These are phyloP conservation scores for Adansonia grandidieri DNA, from an alignment of 441 rosid genomes.

Conservation along the genomic window DNA sequence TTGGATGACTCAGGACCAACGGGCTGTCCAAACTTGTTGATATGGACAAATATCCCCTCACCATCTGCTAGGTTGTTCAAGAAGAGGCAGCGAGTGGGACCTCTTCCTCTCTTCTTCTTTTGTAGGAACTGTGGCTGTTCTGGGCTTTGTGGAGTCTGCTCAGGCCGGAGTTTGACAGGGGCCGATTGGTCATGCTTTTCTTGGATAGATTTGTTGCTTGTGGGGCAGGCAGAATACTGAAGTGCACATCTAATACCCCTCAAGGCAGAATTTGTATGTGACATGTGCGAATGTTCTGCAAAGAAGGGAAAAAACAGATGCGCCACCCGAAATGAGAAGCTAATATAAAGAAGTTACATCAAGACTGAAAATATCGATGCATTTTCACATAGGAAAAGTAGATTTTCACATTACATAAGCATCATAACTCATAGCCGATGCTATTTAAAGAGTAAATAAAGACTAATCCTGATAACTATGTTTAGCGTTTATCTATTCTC, in stretches of 20 bases:
- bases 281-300: slow-evolving; percentile 29
- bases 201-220: slow-evolving; percentile 22
- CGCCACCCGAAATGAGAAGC: background rate
- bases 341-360: background rate
- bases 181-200: background rate
- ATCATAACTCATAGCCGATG: background rate
- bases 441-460: slow-evolving; percentile 5
- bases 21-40: slow-evolving; percentile 46
- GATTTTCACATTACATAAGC: background rate
- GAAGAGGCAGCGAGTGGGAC: slow-evolving; percentile 38
- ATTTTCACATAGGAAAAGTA: slow-evolving; percentile 18
- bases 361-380: background rate
- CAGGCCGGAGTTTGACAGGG: background rate
- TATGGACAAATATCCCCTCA: slow-evolving; percentile 35
- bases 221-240: slow-evolving; percentile 20
- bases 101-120: slow-evolving; percentile 34
- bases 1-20: slow-evolving; percentile 43
- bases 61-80: slow-evolving; percentile 38
- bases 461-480: background rate
- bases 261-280: slow-evolving; percentile 22
- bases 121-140: background rate
- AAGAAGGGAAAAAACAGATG: background rate
- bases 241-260: slow-evolving; percentile 28
- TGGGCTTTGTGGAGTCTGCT: slow-evolving; percentile 15
- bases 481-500: background rate